Conservation (phyloP, 257 asterid species). For the Lithospermum erythrorhizon region DNA sequence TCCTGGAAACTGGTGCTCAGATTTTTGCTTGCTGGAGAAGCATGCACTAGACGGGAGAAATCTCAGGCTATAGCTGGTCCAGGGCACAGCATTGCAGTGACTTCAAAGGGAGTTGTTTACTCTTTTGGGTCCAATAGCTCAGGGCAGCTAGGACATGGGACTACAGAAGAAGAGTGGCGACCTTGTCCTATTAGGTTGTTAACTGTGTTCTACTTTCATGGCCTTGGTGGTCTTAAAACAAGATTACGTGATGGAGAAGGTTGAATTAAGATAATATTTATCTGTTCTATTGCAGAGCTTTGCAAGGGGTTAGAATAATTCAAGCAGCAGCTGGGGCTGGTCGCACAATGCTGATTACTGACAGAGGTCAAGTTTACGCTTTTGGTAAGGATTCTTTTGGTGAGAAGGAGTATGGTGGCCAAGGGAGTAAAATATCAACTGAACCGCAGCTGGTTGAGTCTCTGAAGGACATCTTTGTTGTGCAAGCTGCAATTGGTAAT, state of each 20-base stretch:
- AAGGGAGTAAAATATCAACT: constrained; percentile 43
- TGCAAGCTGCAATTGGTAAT: constrained; percentile 79
- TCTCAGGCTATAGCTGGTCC: constrained; percentile 85
- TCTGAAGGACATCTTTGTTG: constrained; percentile 65
- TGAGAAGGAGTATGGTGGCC: constrained; percentile 51
- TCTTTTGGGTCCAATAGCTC: constrained; percentile 71
- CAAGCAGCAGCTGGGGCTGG: constrained; percentile 78
- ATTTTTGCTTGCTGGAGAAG: constrained; percentile 70
- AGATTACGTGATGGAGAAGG: background rate
- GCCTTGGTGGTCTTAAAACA: constrained; percentile 1
- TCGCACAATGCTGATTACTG: constrained; percentile 62
- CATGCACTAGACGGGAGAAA: constrained; percentile 63
- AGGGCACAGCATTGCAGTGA: constrained; percentile 71
- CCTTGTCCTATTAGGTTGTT: constrained; percentile 56
- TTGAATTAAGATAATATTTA: constrained; percentile 1
- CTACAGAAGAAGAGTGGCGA: constrained; percentile 44
- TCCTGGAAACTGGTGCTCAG: constrained; percentile 78
- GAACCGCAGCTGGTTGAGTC: constrained; percentile 66
- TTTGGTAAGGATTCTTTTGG: constrained; percentile 68
- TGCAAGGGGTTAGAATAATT: constrained; percentile 61
- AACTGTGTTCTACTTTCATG: background rate
- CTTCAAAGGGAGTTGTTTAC: constrained; percentile 53
- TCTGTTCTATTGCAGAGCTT: constrained; percentile 35
- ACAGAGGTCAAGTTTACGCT: constrained; percentile 58
- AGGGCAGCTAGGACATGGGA: constrained; percentile 76